Evolutionary conservation across 306 rosid genomes (phyloP), one percentile per base, ranked within the genome.

Genomic region (Gleditsia sinensis): DNA sequence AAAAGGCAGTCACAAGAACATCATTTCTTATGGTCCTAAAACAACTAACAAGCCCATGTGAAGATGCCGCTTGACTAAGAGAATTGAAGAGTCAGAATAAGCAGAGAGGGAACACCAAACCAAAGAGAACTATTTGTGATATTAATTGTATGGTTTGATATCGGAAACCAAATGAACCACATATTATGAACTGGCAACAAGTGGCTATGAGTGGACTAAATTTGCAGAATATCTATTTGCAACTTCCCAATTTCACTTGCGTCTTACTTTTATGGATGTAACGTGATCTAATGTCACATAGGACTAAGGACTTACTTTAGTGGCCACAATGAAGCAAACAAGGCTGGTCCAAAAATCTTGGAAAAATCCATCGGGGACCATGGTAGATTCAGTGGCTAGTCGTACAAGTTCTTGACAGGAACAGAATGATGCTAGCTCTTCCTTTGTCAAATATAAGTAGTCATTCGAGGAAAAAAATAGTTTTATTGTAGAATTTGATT

Each of bases 31-130:
- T 66, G 25, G 40, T 20, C 2, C n/a, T n/a, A 25, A 45, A 25
- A 34, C 25, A 27, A 66, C 25, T 43, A 65, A 65, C 71, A 65
- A 24, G 71, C 23, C 23, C 59, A 51, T 51, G 32, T 53, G 59
- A 23, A 3, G 30, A 53, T 53, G 59, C 30, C 9, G 32, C 50
- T 16, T 45, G 50, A n/a, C 20, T 45, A 17, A 45, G 50, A 45
- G 50, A 45, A 14, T 45, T 45, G 20, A 45, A 14, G 50, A 16
- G 16, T 45, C 20, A 1, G 2, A 3, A 14, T 14, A 45, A 45
- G 19, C 7, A 7, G 16, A 23, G 10, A 5, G 54, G 54, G n/a
- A 14, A 12, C 21, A n/a, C n/a, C n/a, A n/a, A n/a, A n/a, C 21
- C 23, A 48, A n/a, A 48, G 23, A 19, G 23, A 48, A 14, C 54